Conservation (phyloP, 2,329 filamentous ascomycete species). For the Monilinia polystroma region DNA sequence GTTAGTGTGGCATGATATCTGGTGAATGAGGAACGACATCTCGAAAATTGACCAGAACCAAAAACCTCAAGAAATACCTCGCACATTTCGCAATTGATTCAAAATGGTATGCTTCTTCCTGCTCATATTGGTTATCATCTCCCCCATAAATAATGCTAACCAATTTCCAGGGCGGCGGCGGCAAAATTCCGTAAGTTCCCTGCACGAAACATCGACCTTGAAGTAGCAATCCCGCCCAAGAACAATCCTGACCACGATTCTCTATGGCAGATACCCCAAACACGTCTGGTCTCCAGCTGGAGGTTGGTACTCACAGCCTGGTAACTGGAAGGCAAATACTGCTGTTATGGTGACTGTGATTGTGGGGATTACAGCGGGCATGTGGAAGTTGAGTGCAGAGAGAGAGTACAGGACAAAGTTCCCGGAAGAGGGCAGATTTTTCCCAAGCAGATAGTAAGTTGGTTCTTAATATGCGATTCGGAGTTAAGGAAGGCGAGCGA, state of each 20-base stretch:
- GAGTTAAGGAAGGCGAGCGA: no score
- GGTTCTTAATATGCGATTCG: background rate
- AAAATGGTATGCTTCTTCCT: slow-evolving; percentile 55
- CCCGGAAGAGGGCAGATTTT: slow-evolving; percentile 75
- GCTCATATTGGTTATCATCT: slow-evolving; percentile 11
- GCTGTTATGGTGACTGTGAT: slow-evolving; percentile 69
- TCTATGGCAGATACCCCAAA: slow-evolving; percentile 75
- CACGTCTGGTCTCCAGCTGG: slow-evolving; percentile 98
- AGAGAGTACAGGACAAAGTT: slow-evolving; percentile 71
- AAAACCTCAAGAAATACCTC: slow-evolving; percentile 20
- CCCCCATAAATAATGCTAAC: slow-evolving; percentile 44
- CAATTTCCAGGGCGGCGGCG: slow-evolving; percentile 68
- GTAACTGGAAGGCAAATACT: slow-evolving; percentile 95
- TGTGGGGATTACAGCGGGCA: slow-evolving; percentile 64
- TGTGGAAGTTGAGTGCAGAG: slow-evolving; percentile 72
- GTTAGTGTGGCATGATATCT: slow-evolving; percentile 7
- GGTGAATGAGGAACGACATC: slow-evolving; percentile 15
- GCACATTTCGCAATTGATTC: slow-evolving; percentile 40
- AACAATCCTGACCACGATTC: slow-evolving; percentile 5
- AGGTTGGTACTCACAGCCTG: slow-evolving; percentile 94
- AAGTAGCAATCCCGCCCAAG: slow-evolving; percentile 11
- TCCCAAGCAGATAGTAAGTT: slow-evolving; percentile 78
- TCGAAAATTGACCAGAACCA: slow-evolving; percentile 10
- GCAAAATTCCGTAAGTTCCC: slow-evolving; percentile 64
- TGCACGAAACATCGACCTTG: slow-evolving; percentile 14